phyloP scores from a whole-genome alignment of 345 rosid genomes.

The Populus simonii region DNA sequence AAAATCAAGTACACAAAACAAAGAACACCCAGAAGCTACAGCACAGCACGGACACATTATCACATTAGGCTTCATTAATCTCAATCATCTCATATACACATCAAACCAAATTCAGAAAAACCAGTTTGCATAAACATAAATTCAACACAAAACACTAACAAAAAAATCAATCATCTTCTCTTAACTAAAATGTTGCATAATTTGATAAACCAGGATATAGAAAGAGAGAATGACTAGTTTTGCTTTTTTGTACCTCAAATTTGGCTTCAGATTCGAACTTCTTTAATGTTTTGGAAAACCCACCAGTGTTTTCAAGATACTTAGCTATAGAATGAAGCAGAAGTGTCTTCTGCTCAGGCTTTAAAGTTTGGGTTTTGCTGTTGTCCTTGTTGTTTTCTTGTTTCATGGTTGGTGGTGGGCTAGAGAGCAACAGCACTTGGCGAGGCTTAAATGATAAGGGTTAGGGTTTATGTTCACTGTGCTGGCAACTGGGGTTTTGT shows the following conservation, averaged over 20 bases:
- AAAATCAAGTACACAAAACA: background rate
- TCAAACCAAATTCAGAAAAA: background rate
- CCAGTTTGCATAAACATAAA: background rate
- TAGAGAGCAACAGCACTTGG: constrained; percentile 39
- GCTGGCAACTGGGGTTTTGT: constrained; percentile 9
- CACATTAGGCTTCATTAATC: background rate
- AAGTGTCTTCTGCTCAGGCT: constrained; percentile 35
- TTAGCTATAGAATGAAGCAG: constrained; percentile 55
- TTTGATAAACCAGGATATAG: background rate
- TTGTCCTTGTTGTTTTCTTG: background rate
- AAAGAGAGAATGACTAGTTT: background rate
- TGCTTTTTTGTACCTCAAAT: constrained; percentile 37
- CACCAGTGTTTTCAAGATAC: constrained; percentile 53
- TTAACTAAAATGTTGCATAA: background rate
- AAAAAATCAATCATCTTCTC: background rate
- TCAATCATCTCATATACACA: background rate
- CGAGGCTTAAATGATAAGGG: constrained; percentile 52
- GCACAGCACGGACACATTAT: background rate
- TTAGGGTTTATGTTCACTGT: constrained; percentile 29
- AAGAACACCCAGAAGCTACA: background rate
- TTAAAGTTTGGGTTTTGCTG: constrained; percentile 16
- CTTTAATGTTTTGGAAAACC: constrained; percentile 66
- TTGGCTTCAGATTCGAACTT: constrained; percentile 62
- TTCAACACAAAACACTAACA: background rate
- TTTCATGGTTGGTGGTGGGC: constrained; percentile 22